Evolutionary conservation across 106 monocot species (phyloP), one percentile per base, ranked within the genome.

Genomic region (Ottelia alismoides): DNA sequence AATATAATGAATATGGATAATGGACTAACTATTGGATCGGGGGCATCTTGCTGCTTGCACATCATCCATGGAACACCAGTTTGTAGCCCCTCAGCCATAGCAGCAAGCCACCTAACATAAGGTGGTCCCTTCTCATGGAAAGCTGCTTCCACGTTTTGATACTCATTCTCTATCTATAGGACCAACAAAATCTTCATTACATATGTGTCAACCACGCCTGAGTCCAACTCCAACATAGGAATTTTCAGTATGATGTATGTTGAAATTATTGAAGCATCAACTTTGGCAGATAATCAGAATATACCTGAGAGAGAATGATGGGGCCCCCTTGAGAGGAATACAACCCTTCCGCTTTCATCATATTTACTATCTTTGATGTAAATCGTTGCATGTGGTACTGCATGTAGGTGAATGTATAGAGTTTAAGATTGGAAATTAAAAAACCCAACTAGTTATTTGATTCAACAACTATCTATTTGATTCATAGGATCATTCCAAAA

Each of bases 11-110:
- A n/a, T n/a, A n/a, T n/a, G n/a, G n/a, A n/a, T n/a, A n/a, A n/a
- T n/a, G n/a, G n/a, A n/a, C 40, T 43, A 6, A 43, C 40, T 16
- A 43, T 19, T 52, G n/a, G 40, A 16, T 43, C 16, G 6, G 88
- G 88, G n/a, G 88, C 88, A 62, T 88, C 88, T 47, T 64, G 22
- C 58, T 88, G 88, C 32, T 88, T 78, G 73, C 88, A 88, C 88
- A 88, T 88, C 72, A 67, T 65, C 87, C 87, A 83, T 32, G 88
- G 82, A 25, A 88, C 88, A 52, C 88, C 88, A 24, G 82, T 88
- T 43, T 70, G 51, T 19, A 78, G 75, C 20, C 60, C 47, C 11
- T 82, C 72, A 23, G 79, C 82, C 88, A 88, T 88, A 1, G 62
- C 56, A 18, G 79, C 82, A 27, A 78, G 82, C 88, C 88, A 88